Percentiles rank a stretch among this genome's conserved stretches.
phyloP scores from a whole-genome alignment of 495 filamentous ascomycete species.

The Aspergillus baeticus region DNA sequence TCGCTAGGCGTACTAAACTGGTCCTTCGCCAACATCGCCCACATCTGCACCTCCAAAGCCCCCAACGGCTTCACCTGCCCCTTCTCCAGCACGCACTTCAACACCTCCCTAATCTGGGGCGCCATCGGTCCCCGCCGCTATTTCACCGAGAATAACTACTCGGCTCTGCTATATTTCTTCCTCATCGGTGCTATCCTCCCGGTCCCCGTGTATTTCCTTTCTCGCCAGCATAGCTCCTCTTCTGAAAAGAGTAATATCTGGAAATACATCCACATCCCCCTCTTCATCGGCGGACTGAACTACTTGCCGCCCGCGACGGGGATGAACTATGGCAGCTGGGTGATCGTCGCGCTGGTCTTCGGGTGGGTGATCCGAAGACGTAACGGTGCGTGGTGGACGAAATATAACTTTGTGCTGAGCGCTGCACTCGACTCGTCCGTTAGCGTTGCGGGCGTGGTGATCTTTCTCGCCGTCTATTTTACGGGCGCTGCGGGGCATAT shows the following conservation, averaged over 20 bases:
- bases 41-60: conserved; percentile 72
- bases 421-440: conserved; percentile 78
- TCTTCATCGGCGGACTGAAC: conserved; percentile 31
- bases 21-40: conserved; percentile 72
- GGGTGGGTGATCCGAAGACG: conserved; percentile 55
- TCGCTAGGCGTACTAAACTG: conserved; percentile 75
- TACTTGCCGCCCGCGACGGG: conserved; percentile 54
- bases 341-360: conserved; percentile 75
- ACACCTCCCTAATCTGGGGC: conserved; percentile 85
- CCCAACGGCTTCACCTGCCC: conserved; percentile 84
- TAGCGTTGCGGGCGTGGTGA: conserved; percentile 71
- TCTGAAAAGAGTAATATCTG: conserved; percentile 12
- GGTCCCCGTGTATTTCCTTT: conserved; percentile 60
- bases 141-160: conserved; percentile 44
- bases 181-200: conserved; percentile 69
- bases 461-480: conserved; percentile 81
- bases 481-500: conserved; percentile 58
- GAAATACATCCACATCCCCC: conserved; percentile 25
- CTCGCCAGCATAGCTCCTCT: conserved; percentile 29
- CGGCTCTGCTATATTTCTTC: conserved; percentile 69
- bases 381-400: conserved; percentile 70
- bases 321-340: conserved; percentile 81
- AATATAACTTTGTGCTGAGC: conserved; percentile 82
- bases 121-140: conserved; percentile 76
- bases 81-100: conserved; percentile 82